Evolutionary conservation across 495 filamentous ascomycete species (phyloP).

Genomic region (Neurospora tetraspora): DNA sequence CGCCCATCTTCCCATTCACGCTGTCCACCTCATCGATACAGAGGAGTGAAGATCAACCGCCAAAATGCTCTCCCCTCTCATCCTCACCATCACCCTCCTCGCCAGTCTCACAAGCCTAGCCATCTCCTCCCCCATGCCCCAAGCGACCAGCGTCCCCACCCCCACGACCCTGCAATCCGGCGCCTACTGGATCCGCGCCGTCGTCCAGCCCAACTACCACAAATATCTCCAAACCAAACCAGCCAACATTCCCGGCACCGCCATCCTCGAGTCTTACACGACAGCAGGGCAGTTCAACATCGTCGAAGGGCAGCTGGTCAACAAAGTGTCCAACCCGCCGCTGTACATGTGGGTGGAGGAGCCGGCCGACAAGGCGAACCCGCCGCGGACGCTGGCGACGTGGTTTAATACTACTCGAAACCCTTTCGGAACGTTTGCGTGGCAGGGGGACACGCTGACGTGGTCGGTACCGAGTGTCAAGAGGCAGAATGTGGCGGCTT

Average conservation of each 20-base stretch:
- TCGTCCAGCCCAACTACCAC: conserved; percentile 50
- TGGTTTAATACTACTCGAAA: conserved; percentile 43
- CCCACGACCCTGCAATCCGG: conserved; percentile 35
- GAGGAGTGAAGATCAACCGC: background rate
- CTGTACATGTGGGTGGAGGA: conserved; percentile 39
- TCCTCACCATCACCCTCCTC: background rate
- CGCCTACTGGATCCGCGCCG: conserved; percentile 53
- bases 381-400: conserved; percentile 35
- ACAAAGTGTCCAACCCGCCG: conserved; percentile 33
- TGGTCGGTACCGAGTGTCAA: conserved; percentile 40
- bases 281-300: conserved; percentile 54
- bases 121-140: background rate
- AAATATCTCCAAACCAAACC: conserved; percentile 51
- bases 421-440: conserved; percentile 47
- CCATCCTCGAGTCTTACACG: conserved; percentile 41
- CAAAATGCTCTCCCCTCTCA: background rate
- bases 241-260: conserved; percentile 34
- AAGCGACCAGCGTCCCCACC: conserved; percentile 8
- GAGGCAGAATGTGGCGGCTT: conserved; percentile 46
- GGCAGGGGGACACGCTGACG: conserved; percentile 44
- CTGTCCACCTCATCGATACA: background rate
- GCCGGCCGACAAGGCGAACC: conserved; percentile 36
- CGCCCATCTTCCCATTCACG: background rate
- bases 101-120: background rate
- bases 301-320: conserved; percentile 45